Base-by-base conservation (phyloP, 2,329 filamentous ascomycete genomes). In the Cladosporium sp. region DNA sequence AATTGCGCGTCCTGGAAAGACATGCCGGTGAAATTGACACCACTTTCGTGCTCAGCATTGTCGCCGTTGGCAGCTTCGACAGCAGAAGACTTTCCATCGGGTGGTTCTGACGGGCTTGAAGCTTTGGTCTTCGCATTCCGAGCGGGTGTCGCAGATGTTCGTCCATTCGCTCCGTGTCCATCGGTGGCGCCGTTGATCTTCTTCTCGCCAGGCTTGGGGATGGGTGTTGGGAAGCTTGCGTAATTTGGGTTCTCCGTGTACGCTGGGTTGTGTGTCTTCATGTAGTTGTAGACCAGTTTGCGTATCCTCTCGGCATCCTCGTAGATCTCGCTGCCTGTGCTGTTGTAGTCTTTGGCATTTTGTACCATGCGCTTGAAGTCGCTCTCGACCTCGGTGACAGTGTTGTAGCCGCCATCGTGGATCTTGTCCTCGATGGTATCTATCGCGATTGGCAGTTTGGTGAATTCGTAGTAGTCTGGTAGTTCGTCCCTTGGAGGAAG, bases 311-410 rank as follows among this genome's bases (percentile, higher is more conserved):
- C 93, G 10, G 93, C 92, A 80, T 97, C 92, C 52, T 92, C 90
- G 75, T 90, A 94, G 44, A 90, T 84, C 66, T 87, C 81, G 0
- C 91, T 92, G 52, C 85, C 86, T 71, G 90, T 90, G 67, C 89
- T 84, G 74, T 94, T 94, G 79, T 88, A 95, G 64, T 92, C 88
- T 78, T 96, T 96, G 41, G 91, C 92, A 74, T 96, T 97, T 70
- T 88, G 85, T 65, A 96, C 90, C 85, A 97, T 91, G 69, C 92
- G 89, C 81, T 95, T 96, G 75, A 94, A 86, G 76, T 93, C 93
- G 74, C 90, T 89, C 78, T 97, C 93, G 14, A 97, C 81, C 59
- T 89, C 84, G 6, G 91, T 88, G 59, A 97, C 83, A 61, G 81
- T 90, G 15, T 84, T 76, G 75, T 96, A 96, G 70, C 88, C 85